Evolutionary conservation across 1,284 basidiomycete species (phyloP), one percentile per base, ranked within the genome.

Genomic region (Ceratobasidium theobromae): DNA sequence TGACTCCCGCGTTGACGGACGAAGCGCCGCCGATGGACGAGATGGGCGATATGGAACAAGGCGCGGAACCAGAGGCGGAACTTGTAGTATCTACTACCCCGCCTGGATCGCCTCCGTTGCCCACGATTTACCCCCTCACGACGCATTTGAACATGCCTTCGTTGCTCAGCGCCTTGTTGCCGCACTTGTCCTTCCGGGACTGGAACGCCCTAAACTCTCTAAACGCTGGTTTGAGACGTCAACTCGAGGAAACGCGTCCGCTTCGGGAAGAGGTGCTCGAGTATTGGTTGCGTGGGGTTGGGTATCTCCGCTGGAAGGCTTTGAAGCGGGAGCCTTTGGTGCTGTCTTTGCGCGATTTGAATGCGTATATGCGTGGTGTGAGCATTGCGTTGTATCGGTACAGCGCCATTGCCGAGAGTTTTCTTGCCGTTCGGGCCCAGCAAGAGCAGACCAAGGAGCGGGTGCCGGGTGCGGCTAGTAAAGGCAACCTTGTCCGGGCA

Each of bases 281-380:
- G 75, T 76, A 86, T 45, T 91, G 81, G 74, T 74, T 92, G 69
- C 77, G 55, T 28, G 62, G 77, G 41, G 83, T 91, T 5, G 90
- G 89, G 8, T 92, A 92, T 75, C 70, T 72, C 54, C 77, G 82
- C 51, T 92, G 89, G 89, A 65, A 69, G 69, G 3, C 86, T 81
- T 79, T 53, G 76, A 79, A 14, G 82, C 81, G 35, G 86, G 70
- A 92, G 66, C 84, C 85, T 11, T 71, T 91, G 40, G 75, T 78
- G 28, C 72, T 92, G 65, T 83, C 82, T 6, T 72, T 89, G 45
- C 79, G 83, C 86, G 89, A 92, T 74, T 79, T 93, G 40, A 82
- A 83, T 71, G 81, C 86, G 54, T 93, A 91, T 72, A 86, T 92
- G 82, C 81, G 85, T 55, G 87, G 88, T 1, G 86, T 91, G 1